Conservation (phyloP, 306 rosid genomes). For the Citrullus amarus region DNA sequence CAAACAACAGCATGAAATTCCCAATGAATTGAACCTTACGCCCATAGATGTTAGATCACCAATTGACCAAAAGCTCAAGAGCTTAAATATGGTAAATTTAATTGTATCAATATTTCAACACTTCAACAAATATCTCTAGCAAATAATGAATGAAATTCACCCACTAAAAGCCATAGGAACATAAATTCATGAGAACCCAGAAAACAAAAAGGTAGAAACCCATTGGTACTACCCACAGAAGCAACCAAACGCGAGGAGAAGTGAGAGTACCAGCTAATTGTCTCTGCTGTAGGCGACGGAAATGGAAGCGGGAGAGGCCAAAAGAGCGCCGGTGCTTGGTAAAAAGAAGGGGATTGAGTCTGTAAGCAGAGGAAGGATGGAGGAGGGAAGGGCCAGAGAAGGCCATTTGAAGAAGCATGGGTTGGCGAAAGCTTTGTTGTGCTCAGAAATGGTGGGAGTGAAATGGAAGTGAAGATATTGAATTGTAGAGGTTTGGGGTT, state of each 20-base stretch:
- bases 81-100: too few relatives aligned
- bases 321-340: slow-evolving; percentile 20
- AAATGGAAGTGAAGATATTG: neutral
- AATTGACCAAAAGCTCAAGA: too few relatives aligned
- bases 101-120: too few relatives aligned
- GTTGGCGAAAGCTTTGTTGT: neutral
- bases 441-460: neutral
- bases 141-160: neutral
- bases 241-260: neutral
- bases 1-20: neutral
- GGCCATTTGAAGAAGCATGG: slow-evolving; percentile 26
- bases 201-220: neutral
- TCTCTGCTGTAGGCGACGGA: slow-evolving; percentile 9
- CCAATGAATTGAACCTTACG: neutral
- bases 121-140: neutral
- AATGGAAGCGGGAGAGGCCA: slow-evolving; percentile 11
- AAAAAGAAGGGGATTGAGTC: slow-evolving; percentile 27
- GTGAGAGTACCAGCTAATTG: slow-evolving; percentile 13
- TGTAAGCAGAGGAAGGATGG: slow-evolving; percentile 16
- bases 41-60: too few relatives aligned
- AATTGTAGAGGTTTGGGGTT: neutral
- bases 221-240: neutral
- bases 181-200: neutral
- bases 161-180: neutral
- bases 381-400: slow-evolving; percentile 18